Conservation (phyloP, 148 eudicot genomes). For the Persicaria tinctoria region DNA sequence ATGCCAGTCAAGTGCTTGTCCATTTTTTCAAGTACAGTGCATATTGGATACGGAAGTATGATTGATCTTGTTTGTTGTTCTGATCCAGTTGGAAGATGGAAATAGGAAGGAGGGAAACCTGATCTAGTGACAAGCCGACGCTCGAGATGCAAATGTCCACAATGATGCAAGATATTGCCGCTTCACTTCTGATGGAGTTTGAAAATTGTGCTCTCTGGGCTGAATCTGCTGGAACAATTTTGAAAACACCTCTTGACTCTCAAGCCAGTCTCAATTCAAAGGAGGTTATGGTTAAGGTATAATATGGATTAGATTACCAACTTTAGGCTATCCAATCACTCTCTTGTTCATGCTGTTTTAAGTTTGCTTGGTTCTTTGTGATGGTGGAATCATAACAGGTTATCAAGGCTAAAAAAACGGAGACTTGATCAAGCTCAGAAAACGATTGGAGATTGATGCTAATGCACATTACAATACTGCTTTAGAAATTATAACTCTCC, state of each 20-base stretch:
- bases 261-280: slow-evolving; percentile 99
- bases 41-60: too few species aligned
- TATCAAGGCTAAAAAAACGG: slow-evolving; percentile 80
- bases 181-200: slow-evolving; percentile 90
- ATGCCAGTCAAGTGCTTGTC: not conserved
- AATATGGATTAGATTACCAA: slow-evolving; percentile 31
- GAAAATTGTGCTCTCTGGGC: slow-evolving; percentile 93
- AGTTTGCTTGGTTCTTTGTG: not conserved
- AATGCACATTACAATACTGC: slow-evolving; percentile 94
- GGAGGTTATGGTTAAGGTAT: slow-evolving; percentile 99
- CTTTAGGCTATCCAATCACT: not conserved
- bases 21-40: too few species aligned
- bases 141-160: slow-evolving; percentile 82
- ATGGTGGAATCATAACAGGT: slow-evolving; percentile 35
- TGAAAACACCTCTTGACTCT: slow-evolving; percentile 96
- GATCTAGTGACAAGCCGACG: slow-evolving; percentile 71
- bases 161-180: slow-evolving; percentile 98
- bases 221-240: slow-evolving; percentile 88
- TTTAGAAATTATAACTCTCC: slow-evolving; percentile 55
- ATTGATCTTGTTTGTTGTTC: slow-evolving; percentile 11
- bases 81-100: slow-evolving; percentile 68
- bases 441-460: slow-evolving; percentile 94
- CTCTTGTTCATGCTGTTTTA: slow-evolving; percentile 9
- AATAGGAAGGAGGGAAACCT: slow-evolving; percentile 52
- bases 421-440: slow-evolving; percentile 97